Conservation (phyloP, 2,329 filamentous ascomycete genomes). For the Kalaharituber pfeilii region DNA sequence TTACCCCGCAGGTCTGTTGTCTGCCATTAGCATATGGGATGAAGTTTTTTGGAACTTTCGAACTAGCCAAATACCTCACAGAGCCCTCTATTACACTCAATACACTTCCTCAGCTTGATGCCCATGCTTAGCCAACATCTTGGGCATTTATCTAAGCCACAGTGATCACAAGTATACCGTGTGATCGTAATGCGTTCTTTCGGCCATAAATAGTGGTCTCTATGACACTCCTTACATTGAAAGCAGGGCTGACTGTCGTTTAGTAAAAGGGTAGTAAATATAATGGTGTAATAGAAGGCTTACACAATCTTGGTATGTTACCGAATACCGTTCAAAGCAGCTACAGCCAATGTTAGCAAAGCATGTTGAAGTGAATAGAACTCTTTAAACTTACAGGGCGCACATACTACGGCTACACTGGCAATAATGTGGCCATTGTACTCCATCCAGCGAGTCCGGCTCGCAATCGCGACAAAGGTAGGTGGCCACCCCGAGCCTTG, state of each 20-base stretch:
- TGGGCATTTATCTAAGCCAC: not conserved
- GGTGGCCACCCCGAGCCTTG: not conserved
- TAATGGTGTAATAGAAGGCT: not conserved
- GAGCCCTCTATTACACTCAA: not conserved
- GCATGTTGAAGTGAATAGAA: not conserved
- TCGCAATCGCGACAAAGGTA: not conserved
- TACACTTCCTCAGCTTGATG: not conserved
- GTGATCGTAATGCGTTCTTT: not conserved
- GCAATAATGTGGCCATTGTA: not conserved
- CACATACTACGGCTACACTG: not conserved
- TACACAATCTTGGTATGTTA: not conserved
- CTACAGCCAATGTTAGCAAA: not conserved
- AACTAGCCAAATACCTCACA: not conserved
- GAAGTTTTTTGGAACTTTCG: not conserved
- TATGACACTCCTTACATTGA: not conserved
- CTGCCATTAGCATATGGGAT: not conserved
- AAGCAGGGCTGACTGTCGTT: not conserved
- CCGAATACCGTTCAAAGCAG: not conserved
- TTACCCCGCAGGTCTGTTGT: not conserved
- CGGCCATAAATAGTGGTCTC: not conserved
- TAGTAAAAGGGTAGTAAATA: not conserved
- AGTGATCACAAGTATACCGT: not conserved
- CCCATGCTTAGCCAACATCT: not conserved
- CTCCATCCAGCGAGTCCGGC: not conserved
- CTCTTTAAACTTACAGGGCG: not conserved